Base-by-base conservation (phyloP, 805 yeast species). In the Starmerella ratchasimensis region DNA sequence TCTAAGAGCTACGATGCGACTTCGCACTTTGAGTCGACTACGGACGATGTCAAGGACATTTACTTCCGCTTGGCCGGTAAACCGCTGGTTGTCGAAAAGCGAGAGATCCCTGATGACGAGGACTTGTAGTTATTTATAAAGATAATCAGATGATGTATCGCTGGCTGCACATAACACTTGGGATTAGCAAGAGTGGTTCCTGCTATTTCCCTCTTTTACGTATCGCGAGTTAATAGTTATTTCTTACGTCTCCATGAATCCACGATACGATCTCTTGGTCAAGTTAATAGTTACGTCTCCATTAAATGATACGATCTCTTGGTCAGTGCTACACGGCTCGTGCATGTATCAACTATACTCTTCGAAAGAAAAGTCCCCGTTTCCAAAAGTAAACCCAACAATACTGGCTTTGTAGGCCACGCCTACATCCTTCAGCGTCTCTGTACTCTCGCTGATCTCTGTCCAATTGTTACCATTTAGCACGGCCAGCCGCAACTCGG, bases 1-100 rank as follows among this genome's bases (percentile, higher is more conserved):
- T 83, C 96, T 27, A 80, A 72, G 63, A 80, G 93, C 42, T 90
- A 84, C 58, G 98, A 90, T 58, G 79, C 97, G 1, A 70, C 93
- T 8, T 83, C 95, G 8, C 98, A 90, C 62, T 90, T 90, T 57
- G 98, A 90, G 62, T 65, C 86, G 30, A 80, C 94, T 52, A 90
- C 98, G 28, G 97, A 90, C 58, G 97, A 90, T 59, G 93, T 90
- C 50, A 84, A 83, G 62, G 95, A 88, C 59, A 70, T 90, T 37
- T 90, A 90, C 60, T 76, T 77, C 60, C 74, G 97, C 59, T 77
- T 90, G 47, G 80, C 80, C 24, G 97, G 97, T 35, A 80, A 82
- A 58, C 94, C 94, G 15, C 70, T 90, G 52, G 93, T 80, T 18
- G 70, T 86, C 49, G 76, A 83, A 64, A 71, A 80, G 58, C 76